Conservation (phyloP, 179 eudicot species). For the Nepenthes alata region DNA sequence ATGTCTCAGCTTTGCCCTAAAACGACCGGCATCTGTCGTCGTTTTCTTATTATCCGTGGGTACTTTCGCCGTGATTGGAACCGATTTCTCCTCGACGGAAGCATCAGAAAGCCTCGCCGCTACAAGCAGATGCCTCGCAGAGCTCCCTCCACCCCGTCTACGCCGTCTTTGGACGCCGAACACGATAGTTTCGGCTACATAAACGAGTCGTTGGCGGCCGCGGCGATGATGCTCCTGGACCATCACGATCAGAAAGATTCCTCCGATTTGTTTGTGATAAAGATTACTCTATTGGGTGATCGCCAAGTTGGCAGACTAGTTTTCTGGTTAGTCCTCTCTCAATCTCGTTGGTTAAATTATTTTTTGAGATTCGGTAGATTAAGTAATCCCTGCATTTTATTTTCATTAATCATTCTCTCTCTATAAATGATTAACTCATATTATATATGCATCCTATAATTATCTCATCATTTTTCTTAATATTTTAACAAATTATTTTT, state of each 20-base stretch:
- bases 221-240: neutral
- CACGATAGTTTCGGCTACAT: neutral
- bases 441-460: no score
- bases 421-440: no score
- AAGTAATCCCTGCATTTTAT: no score
- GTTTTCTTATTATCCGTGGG: constrained; percentile 7
- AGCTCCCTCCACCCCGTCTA: neutral
- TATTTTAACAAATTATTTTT: no score
- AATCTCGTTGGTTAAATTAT: no score
- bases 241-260: constrained; percentile 8
- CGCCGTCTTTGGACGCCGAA: neutral
- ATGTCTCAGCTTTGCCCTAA: constrained; percentile 16
- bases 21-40: constrained; percentile 8
- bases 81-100: neutral
- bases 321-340: constrained; percentile 29
- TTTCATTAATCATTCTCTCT: no score
- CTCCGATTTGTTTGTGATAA: constrained; percentile 42
- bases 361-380: no score
- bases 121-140: constrained; percentile 4
- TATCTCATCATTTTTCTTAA: no score
- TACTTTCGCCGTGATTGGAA: constrained; percentile 13
- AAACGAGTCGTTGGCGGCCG: neutral
- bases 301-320: constrained; percentile 47
- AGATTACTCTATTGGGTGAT: constrained; percentile 59
- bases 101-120: constrained; percentile 3